Evolutionary conservation across 352 stramenopile genomes (phyloP), one percentile per base, ranked within the genome.

Genomic region (Salisapilia sapeloensis): DNA sequence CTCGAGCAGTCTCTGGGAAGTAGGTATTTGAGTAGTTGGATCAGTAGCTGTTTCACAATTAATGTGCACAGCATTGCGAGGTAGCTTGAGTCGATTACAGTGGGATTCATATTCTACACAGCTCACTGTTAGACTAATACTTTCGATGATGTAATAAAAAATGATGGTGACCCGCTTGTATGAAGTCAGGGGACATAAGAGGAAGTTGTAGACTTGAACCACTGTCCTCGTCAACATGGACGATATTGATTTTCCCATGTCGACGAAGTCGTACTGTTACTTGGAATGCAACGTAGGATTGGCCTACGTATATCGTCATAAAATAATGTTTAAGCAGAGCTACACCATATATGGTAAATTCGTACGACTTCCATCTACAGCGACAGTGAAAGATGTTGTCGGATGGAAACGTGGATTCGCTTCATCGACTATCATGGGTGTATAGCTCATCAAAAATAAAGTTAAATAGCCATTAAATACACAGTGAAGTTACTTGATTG

Each of bases 321-420:
- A 26, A 12, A 2, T 26, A 6, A 33, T 16, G 8, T 11, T 8
- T 21, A 9, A 14, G 13, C 29, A 33, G 14, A 9, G 14, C 13
- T 30, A 15, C 21, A 24, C n/a, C 30, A 20, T 9, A 9, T 13
- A 12, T 30, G 16, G 9, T 16, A 14, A n/a, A 9, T 11, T 46
- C 66, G 17, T 63, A 82, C 66, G 62, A 18, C 62, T 79, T n/a
- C 66, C 62, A 17, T 82, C 66, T 11, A 82, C 60, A 20, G 50
- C 66, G 16, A 82, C 41, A 24, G 62, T 40, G 25, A 62, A 82
- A 4, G 44, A 48, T 1, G 60, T 49, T 0, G 62, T 71, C 7
- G 66, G 55, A 4, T 45, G 33, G 5, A 82, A 38, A 2, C 58
- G 50, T 17, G 42, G 50, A 14, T 56, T 61, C 11, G 44, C 35